phyloP scores from a whole-genome alignment of 192 early-diverging fungal genomes.

The Umbelopsis ramanniana region DNA sequence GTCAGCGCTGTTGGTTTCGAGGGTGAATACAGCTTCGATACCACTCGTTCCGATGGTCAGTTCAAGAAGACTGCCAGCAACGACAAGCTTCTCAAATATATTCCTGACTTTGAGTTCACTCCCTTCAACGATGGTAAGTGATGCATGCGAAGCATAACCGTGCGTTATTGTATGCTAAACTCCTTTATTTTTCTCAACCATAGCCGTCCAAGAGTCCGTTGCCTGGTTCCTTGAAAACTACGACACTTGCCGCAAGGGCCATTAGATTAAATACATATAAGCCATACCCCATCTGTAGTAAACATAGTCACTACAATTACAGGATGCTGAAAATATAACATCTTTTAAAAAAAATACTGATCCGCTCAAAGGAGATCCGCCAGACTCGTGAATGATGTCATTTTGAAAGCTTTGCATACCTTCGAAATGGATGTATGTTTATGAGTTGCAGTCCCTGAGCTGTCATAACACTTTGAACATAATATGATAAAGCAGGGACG shows the following conservation, averaged over 20 bases:
- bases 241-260: conserved; percentile 59
- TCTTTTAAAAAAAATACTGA: neutral
- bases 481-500: no score
- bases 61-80: conserved; percentile 89
- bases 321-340: neutral
- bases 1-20: conserved; percentile 69
- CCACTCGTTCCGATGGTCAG: conserved; percentile 76
- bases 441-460: no score
- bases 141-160: neutral
- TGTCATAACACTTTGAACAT: no score
- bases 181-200: neutral
- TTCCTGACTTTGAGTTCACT: conserved; percentile 82
- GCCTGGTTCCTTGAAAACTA: conserved; percentile 78
- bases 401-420: no score
- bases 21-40: conserved; percentile 72
- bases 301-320: neutral
- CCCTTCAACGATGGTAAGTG: conserved; percentile 66
- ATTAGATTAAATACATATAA: conserved; percentile 10
- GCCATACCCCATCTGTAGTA: conserved; percentile 10
- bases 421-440: no score
- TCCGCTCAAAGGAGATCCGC: neutral
- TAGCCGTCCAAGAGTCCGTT: conserved; percentile 69
- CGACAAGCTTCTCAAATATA: conserved; percentile 66
- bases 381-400: no score
- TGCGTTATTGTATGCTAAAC: neutral